These are phyloP conservation scores for Prunus fruticosa DNA, from an alignment of 306 rosid genomes.

Conservation along the genomic window DNA sequence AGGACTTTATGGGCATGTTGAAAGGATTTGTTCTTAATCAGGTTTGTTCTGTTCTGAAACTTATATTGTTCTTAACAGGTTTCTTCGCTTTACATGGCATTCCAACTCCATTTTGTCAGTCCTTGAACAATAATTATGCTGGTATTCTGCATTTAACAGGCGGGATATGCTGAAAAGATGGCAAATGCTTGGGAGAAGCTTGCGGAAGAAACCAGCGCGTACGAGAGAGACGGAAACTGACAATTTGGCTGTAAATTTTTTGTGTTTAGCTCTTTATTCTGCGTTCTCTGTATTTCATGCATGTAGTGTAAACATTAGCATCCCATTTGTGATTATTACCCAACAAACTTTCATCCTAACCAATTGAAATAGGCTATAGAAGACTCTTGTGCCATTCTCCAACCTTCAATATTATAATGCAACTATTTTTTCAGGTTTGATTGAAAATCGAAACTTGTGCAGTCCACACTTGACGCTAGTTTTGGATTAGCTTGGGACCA, in stretches of 20 bases:
- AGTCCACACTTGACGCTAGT: neutral
- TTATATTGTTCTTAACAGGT: neutral
- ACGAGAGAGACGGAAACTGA: conserved; percentile 53
- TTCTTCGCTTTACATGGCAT: neutral
- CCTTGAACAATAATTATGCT: neutral
- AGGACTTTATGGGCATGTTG: conserved; percentile 76
- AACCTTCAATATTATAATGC: neutral
- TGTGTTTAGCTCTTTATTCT: conserved; percentile 2
- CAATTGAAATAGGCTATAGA: conserved; percentile 7
- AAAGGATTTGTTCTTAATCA: conserved; percentile 67
- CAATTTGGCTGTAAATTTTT: conserved; percentile 30
- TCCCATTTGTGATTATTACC: conserved; percentile 12
- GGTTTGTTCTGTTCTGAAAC: conserved; percentile 14
- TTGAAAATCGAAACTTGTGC: neutral
- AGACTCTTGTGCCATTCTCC: neutral
- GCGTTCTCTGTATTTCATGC: neutral
- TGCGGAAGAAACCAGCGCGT: conserved; percentile 64
- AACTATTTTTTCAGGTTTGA: neutral
- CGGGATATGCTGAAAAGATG: conserved; percentile 88
- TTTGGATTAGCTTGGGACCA: too few relatives aligned
- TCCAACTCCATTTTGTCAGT: neutral
- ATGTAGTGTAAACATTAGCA: conserved; percentile 1
- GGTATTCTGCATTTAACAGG: conserved; percentile 36
- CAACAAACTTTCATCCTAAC: conserved; percentile 8
- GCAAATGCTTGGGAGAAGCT: conserved; percentile 79